These are phyloP conservation scores for Tetragonia tetragonoides DNA, from an alignment of 148 eudicot species.

Conservation along the genomic window DNA sequence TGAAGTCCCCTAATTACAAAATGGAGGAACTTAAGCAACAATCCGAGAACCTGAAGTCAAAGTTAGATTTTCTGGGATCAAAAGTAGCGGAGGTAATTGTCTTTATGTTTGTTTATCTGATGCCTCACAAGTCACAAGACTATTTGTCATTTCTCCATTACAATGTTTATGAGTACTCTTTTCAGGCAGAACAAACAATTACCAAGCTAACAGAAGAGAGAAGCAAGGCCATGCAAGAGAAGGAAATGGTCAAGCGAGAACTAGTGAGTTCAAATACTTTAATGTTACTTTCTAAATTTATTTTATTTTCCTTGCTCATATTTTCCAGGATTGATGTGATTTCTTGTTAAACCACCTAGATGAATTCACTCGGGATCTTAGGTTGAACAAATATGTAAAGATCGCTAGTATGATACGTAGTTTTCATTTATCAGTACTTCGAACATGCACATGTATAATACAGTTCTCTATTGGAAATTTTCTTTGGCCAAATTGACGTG, in stretches of 20 bases:
- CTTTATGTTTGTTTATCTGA: conserved; percentile 6
- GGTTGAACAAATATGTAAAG: neutral
- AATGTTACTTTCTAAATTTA: neutral
- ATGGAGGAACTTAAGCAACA: conserved; percentile 31
- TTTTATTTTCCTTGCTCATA: neutral
- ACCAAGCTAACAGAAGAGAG: conserved; percentile 45
- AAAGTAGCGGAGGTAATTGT: conserved; percentile 52
- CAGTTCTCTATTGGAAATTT: neutral
- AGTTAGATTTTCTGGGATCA: conserved; percentile 38
- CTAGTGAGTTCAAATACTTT: conserved; percentile 38
- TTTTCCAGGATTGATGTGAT: neutral
- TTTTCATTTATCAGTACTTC: neutral
- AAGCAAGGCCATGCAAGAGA: conserved; percentile 43
- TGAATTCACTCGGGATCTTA: neutral
- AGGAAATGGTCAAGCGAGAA: conserved; percentile 45
- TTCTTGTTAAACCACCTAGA: neutral
- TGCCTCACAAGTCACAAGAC: neutral
- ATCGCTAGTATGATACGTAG: neutral
- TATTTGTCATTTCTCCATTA: neutral
- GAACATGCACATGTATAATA: neutral
- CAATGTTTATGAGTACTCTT: neutral
- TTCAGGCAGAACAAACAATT: conserved; percentile 53
- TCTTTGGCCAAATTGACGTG: neutral
- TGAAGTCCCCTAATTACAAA: conserved; percentile 7
- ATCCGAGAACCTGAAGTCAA: conserved; percentile 46